Percentiles rank a stretch among this genome's conserved stretches.
Evolutionary conservation across 2,329 filamentous ascomycete genomes (phyloP).

Genomic region (Aspergillus sp.): DNA sequence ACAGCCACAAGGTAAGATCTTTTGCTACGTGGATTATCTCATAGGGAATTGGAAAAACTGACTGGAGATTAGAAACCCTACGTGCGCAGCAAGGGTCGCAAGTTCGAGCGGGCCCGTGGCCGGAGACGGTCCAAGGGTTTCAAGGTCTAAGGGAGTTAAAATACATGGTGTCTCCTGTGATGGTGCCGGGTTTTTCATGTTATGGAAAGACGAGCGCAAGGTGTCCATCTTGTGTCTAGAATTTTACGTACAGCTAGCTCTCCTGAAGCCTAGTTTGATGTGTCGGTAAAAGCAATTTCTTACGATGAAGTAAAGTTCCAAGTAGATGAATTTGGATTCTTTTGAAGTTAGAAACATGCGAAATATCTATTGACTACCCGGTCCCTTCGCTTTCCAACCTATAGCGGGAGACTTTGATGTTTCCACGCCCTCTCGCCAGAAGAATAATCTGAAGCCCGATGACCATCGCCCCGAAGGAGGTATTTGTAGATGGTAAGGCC

Average conservation of each 20-base stretch:
- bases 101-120: slow-evolving; percentile 99
- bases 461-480: slow-evolving; percentile 78
- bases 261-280: background rate
- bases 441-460: slow-evolving; percentile 72
- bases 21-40: background rate
- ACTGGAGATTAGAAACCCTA: slow-evolving; percentile 75
- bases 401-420: slow-evolving; percentile 50
- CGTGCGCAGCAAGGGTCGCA: slow-evolving; percentile 97
- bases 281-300: slow-evolving; percentile 4
- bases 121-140: slow-evolving; percentile 98
- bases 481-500: slow-evolving; percentile 98
- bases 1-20: slow-evolving; percentile 84
- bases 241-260: background rate
- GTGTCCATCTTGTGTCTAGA: background rate
- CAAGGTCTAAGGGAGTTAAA: slow-evolving; percentile 78
- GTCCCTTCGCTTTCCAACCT: background rate
- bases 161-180: slow-evolving; percentile 5
- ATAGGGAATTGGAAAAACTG: slow-evolving; percentile 9
- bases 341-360: slow-evolving; percentile 7
- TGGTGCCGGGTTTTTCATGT: slow-evolving; percentile 2
- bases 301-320: slow-evolving; percentile 9
- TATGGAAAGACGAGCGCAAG: slow-evolving; percentile 3
- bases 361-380: background rate
- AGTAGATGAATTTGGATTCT: slow-evolving; percentile 10
- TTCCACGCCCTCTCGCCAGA: slow-evolving; percentile 55